Conservation (phyloP, 495 filamentous ascomycete genomes). For the Penicillium cosmopolitanum region DNA sequence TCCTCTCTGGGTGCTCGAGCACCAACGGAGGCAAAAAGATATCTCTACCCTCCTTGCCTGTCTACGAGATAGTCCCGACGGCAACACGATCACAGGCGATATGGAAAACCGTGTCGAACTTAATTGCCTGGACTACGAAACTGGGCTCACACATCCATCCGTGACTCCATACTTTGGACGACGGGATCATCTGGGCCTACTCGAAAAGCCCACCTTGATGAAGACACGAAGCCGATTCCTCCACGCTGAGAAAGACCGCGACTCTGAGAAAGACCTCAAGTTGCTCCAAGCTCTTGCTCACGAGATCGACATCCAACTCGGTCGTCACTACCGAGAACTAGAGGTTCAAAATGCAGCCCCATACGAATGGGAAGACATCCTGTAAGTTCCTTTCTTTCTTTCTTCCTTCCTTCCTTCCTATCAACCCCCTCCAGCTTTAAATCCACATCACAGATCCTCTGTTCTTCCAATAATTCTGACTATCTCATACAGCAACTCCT, state of each 20-base stretch:
- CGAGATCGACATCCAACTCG: background rate
- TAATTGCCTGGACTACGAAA: background rate
- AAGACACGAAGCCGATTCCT: background rate
- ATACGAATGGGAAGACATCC: background rate
- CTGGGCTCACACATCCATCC: background rate
- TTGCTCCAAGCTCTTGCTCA: background rate
- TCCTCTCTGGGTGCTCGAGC: background rate
- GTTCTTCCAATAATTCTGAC: background rate
- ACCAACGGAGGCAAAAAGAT: background rate
- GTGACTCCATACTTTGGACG: slow-evolving; percentile 1
- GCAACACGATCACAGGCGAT: background rate
- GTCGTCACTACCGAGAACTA: background rate
- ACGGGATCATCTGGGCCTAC: background rate
- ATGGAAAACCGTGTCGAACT: background rate
- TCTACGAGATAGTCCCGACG: background rate
- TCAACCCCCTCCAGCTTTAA: background rate
- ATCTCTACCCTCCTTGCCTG: background rate
- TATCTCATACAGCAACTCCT: background rate
- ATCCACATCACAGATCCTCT: too few relatives aligned
- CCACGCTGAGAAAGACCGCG: background rate
- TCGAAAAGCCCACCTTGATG: background rate
- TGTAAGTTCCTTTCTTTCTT: background rate
- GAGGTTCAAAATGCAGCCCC: background rate
- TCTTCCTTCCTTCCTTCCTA: background rate
- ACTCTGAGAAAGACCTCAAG: background rate